Base-by-base conservation (phyloP, 257 asterid species). In the Forsythia suspensa region DNA sequence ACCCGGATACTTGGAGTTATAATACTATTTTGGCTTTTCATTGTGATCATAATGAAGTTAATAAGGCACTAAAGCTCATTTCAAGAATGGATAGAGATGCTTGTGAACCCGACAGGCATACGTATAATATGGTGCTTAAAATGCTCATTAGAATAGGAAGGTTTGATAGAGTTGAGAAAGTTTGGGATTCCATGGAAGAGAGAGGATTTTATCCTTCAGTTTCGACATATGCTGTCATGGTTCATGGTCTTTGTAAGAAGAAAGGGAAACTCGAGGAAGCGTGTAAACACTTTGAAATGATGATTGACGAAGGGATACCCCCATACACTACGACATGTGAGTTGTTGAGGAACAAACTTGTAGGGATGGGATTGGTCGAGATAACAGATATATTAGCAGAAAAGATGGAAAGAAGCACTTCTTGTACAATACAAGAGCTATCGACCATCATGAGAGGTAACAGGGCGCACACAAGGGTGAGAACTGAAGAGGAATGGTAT, bases 221-320 rank as follows among this genome's bases (percentile, higher is more conserved):
- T 8, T 90, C 99, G 4, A 95, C 97, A 3, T 93, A 92, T 76
- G 77, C 91, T 24, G 99, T 95, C 4, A 91, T 93, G 98, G 83
- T 95, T 44, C 99, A 95, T 81, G 96, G 98, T 18, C 85, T 93
- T 65, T 93, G 94, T 83, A 89, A 80, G 90, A 91, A 92, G 90
- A 90, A 86, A 82, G 88, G 85, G 76, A 92, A 93, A 76, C 87
- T 91, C 0, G 95, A 92, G 63, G 97, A 90, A 38, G 98, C 97
- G 39, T 92, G 85, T 55, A 91, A 82, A 61, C 92, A 90, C 73
- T 95, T 93, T 44, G 97, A 86, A 73, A 83, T 85, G 90, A 93
- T 95, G 99, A 82, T 95, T 76, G 99, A 93, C 76, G 98, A 92
- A 85, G 99, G 98, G 80, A 83, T 93, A 71, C 97, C 97, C 0